Percentiles rank a stretch among this genome's conserved stretches.
phyloP scores from a whole-genome alignment of 495 filamentous ascomycete species.

The Penicillium nucicola region DNA sequence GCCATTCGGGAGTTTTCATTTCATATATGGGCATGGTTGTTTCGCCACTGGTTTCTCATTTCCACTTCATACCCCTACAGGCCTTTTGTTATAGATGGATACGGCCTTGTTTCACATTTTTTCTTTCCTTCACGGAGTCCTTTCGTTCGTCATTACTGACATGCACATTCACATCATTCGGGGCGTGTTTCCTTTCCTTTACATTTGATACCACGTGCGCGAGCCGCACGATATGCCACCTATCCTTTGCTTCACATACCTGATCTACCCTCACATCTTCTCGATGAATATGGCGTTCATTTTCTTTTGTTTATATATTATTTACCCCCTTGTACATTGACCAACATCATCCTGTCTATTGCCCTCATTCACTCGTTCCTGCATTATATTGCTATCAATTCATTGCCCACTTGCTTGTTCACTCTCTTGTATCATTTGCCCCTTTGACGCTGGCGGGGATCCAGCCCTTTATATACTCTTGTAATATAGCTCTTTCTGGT shows the following conservation, averaged over 20 bases:
- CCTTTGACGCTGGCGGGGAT: slow-evolving; percentile 21
- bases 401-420: slow-evolving; percentile 5
- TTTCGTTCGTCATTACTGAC: slow-evolving; percentile 22
- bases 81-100: slow-evolving; percentile 39
- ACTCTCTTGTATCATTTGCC: slow-evolving; percentile 10
- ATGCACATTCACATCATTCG: slow-evolving; percentile 5
- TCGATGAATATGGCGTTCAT: slow-evolving; percentile 21
- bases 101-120: slow-evolving; percentile 37
- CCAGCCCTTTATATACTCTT: slow-evolving; percentile 26
- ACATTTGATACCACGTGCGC: slow-evolving; percentile 37
- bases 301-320: slow-evolving; percentile 36
- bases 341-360: slow-evolving; percentile 11
- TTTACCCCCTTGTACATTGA: slow-evolving; percentile 25
- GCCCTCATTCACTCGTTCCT: slow-evolving; percentile 17
- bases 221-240: slow-evolving; percentile 32
- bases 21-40: slow-evolving; percentile 9
- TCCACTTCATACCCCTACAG: slow-evolving; percentile 42
- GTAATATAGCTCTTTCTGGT: slow-evolving; percentile 39
- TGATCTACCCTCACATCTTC: slow-evolving; percentile 14
- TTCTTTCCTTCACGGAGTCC: slow-evolving; percentile 18
- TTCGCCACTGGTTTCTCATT: slow-evolving; percentile 16
- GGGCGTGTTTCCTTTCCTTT: slow-evolving; percentile 19
- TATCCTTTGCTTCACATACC: slow-evolving; percentile 22
- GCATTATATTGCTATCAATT: slow-evolving; percentile 12
- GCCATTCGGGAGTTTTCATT: slow-evolving; percentile 14